Percentiles rank a stretch among this genome's conserved stretches.
phyloP scores from a whole-genome alignment of 345 rosid genomes.

The Draba incana region DNA sequence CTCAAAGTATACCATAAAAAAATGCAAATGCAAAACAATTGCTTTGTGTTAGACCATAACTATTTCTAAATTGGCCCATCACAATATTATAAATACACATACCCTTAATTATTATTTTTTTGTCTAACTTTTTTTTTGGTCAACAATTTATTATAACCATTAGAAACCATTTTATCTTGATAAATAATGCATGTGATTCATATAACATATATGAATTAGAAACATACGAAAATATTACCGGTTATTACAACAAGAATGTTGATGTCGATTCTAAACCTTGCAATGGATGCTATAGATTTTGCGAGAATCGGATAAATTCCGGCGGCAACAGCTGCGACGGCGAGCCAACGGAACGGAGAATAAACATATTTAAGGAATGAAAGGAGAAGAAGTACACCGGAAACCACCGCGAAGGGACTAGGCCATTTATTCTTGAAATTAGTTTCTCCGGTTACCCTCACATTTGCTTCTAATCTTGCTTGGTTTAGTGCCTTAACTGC shows the following conservation, averaged over 20 bases:
- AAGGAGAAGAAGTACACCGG: conserved; percentile 58
- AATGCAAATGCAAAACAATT: background rate
- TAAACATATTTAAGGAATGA: conserved; percentile 64
- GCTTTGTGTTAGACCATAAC: conserved; percentile 5
- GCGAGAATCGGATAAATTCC: conserved; percentile 64
- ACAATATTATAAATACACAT: background rate
- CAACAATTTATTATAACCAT: background rate
- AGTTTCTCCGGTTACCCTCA: conserved; percentile 60
- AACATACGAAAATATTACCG: conserved; percentile 46
- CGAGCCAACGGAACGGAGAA: conserved; percentile 72
- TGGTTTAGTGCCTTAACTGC: conserved; percentile 83
- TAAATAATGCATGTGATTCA: background rate
- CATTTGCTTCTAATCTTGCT: conserved; percentile 81
- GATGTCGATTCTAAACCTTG: conserved; percentile 60
- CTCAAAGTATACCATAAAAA: conserved; percentile 21
- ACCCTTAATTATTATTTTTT: background rate
- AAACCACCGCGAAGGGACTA: conserved; percentile 65
- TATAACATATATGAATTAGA: background rate
- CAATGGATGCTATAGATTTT: conserved; percentile 55
- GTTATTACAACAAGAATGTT: conserved; percentile 74
- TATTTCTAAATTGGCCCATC: conserved; percentile 21
- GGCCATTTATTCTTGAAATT: conserved; percentile 78
- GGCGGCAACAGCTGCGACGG: conserved; percentile 63
- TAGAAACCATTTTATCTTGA: background rate
- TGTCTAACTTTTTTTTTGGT: too few relatives aligned